A percentile compares a stretch with the other conserved stretches of the same genome.
Conservation (phyloP, 139 green algal species). For the Diplosphaera chodatii region DNA sequence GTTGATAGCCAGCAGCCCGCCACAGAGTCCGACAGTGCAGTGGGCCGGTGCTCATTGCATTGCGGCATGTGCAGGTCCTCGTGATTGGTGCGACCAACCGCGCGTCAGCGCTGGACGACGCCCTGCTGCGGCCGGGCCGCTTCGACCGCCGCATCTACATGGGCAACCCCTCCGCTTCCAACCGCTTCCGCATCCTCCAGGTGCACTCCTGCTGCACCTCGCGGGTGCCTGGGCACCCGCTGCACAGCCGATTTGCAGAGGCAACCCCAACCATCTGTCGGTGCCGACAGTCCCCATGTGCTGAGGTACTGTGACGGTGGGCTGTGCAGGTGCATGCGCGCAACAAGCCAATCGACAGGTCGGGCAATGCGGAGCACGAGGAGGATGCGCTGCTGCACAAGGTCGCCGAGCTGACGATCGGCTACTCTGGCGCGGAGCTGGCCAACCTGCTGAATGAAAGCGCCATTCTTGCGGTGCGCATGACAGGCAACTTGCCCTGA, state of each 20-base stretch:
- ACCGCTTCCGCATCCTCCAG: constrained; percentile 55
- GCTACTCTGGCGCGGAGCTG: constrained; percentile 61
- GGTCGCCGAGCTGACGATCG: constrained; percentile 47
- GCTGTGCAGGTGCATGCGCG: constrained; percentile 48
- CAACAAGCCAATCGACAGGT: constrained; percentile 44
- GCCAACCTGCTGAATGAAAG: constrained; percentile 74
- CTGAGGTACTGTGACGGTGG: too few species aligned
- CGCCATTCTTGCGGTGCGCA: constrained; percentile 55
- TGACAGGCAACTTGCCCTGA: background rate
- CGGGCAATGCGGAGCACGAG: constrained; percentile 12
- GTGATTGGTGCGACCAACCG: constrained; percentile 77
- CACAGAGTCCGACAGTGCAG: too few species aligned
- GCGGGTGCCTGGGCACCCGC: too few species aligned
- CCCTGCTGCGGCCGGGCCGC: constrained; percentile 63
- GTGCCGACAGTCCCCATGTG: too few species aligned
- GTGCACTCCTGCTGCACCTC: too few species aligned
- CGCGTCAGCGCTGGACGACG: constrained; percentile 52
- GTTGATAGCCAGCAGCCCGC: too few species aligned
- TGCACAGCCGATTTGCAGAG: too few species aligned
- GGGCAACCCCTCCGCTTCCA: constrained; percentile 43
- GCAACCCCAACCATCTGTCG: too few species aligned
- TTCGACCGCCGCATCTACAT: constrained; percentile 72
- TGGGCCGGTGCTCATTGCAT: background rate
- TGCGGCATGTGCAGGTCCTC: constrained; percentile 30
- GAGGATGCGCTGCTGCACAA: constrained; percentile 39